A percentile compares a stretch with the other conserved stretches of the same genome.
Conservation (phyloP, 768 basidiomycete species). For the Auriscalpium vulgare region DNA sequence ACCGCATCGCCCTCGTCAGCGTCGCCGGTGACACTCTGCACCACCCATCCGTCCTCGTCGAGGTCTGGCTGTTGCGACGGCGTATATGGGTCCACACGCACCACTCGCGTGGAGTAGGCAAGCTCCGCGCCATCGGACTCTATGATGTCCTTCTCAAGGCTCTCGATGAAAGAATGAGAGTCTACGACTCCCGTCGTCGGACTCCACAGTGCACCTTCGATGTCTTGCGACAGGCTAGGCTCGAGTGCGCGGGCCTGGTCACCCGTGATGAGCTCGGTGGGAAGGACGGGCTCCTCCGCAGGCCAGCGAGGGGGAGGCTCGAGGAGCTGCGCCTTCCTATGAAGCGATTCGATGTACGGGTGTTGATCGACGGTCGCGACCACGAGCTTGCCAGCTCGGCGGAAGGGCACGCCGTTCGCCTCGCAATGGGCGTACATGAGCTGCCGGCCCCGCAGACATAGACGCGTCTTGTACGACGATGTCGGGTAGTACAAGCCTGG, state of each 20-base stretch:
- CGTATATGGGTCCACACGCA: constrained; percentile 68
- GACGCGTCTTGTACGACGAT: constrained; percentile 72
- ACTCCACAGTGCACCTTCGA: constrained; percentile 69
- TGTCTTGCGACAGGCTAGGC: constrained; percentile 69
- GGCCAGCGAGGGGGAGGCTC: constrained; percentile 38
- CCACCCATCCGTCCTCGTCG: constrained; percentile 73
- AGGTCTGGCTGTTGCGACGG: constrained; percentile 21
- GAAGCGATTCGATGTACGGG: constrained; percentile 62
- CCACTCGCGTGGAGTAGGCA: constrained; percentile 73
- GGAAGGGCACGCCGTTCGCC: constrained; percentile 51
- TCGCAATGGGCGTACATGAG: constrained; percentile 76
- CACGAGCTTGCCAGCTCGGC: constrained; percentile 82
- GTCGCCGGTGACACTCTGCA: constrained; percentile 63
- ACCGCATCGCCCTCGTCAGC: constrained; percentile 48
- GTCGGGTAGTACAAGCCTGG: constrained; percentile 80
- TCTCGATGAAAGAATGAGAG: constrained; percentile 77
- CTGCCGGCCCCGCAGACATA: constrained; percentile 82
- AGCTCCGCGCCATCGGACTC: constrained; percentile 64
- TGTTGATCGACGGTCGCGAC: constrained; percentile 66
- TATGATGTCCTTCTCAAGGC: constrained; percentile 72
- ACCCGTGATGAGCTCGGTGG: constrained; percentile 60
- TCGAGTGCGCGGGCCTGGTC: constrained; percentile 66
- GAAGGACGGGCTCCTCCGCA: constrained; percentile 33
- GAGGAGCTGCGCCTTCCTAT: constrained; percentile 51
- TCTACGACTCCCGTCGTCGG: constrained; percentile 88